Evolutionary conservation across 1,284 basidiomycete species (phyloP), one percentile per base, ranked within the genome.

Genomic region (Hemileia vastatrix): DNA sequence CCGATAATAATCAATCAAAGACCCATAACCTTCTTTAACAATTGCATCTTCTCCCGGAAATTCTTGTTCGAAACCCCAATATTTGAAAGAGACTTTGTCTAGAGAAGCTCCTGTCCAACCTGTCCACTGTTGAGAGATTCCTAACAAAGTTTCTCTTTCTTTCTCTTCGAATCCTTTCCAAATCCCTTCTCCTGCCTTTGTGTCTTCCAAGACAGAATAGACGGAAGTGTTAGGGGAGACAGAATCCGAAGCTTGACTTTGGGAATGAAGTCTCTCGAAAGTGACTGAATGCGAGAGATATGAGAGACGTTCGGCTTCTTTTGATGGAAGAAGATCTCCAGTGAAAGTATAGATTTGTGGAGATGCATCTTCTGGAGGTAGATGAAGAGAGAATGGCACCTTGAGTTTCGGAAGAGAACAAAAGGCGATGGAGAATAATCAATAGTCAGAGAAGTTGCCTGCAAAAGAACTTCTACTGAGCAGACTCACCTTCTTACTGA

Each of bases 21-120:
- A 61, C n/a, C 64, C 59, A 63, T 76, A 77, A 0, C 75, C 75
- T n/a, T 67, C 66, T 43, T 67, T 64, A 31, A 76, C 72, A 18
- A 71, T 68, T 9, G 59, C 75, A 66, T 77, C 76, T n/a, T 69
- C 70, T 27, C 76, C 76, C 33, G 71, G 67, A 43, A 72, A 73
- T 6, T 70, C 68, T 21, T 70, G 63, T 55, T 76, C 75, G 51
- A 70, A 76, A 3, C 75, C 76, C 67, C 71, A 71, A 66, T 69
- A 77, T 33, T 64, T 67, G 13, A 77, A 67, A 6, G 72, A 69
- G 6, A 76, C 72, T 49, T 73, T 66, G 13, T 75, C 71, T 1
- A 77, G 64, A n/a, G 61, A 48, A 1, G 70, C 72, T 2, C 71
- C 72, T 15, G 67, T 68, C 72, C 72, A 73, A 8, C 69, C 23